Percentiles rank a stretch among this genome's conserved stretches.
phyloP scores from a whole-genome alignment of 208 protist genomes.

The Leishmania lainsoni region DNA sequence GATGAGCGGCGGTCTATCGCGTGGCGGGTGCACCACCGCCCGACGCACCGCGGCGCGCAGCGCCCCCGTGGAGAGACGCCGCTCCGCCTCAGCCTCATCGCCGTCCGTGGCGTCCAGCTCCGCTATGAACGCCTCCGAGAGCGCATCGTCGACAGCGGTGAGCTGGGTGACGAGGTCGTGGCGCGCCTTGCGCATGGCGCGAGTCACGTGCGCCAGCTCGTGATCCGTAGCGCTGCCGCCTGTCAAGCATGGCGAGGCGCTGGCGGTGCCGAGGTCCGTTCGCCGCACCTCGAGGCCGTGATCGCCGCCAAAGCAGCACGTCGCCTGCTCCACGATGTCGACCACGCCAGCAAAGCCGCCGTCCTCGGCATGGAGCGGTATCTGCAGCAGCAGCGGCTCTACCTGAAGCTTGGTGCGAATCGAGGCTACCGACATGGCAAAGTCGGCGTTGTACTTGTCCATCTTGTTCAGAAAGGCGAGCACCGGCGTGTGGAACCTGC shows the following conservation, averaged over 20 bases:
- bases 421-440: slow-evolving; percentile 65
- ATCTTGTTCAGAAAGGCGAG: slow-evolving; percentile 96
- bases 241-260: neutral
- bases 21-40: slow-evolving; percentile 39
- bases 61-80: slow-evolving; percentile 46
- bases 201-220: slow-evolving; percentile 53
- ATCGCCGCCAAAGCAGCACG: slow-evolving; percentile 63
- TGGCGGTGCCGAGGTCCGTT: slow-evolving; percentile 6
- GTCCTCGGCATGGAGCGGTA: slow-evolving; percentile 80
- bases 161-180: slow-evolving; percentile 70
- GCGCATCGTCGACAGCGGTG: slow-evolving; percentile 63
- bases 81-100: slow-evolving; percentile 73
- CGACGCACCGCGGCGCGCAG: slow-evolving; percentile 71
- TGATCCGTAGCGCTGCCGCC: neutral
- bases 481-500: slow-evolving; percentile 82
- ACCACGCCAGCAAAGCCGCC: slow-evolving; percentile 83
- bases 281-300: slow-evolving; percentile 52
- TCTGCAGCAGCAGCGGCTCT: slow-evolving; percentile 88
- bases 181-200: slow-evolving; percentile 39
- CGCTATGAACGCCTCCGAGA: slow-evolving; percentile 72
- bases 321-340: slow-evolving; percentile 83
- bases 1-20: slow-evolving; percentile 42
- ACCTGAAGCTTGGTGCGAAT: slow-evolving; percentile 83
- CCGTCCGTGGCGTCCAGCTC: slow-evolving; percentile 69
- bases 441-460: slow-evolving; percentile 94